phyloP scores from a whole-genome alignment of 108 stramenopile species.

The Nitzschia palea region DNA sequence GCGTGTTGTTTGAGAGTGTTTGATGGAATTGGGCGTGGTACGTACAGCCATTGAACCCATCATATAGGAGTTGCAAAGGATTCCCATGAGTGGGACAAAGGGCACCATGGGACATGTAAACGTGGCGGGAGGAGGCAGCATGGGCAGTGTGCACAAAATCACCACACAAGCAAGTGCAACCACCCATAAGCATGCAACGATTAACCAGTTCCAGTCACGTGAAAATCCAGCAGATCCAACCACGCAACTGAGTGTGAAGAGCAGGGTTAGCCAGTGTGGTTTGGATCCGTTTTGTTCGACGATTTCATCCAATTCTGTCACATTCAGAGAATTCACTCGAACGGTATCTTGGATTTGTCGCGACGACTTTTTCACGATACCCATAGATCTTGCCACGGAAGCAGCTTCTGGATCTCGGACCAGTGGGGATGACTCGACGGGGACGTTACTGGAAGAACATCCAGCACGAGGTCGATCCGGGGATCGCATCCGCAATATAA shows the following conservation, averaged over 20 bases:
- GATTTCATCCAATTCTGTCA: not conserved
- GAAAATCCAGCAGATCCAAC: slow-evolving; percentile 25
- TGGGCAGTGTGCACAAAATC: slow-evolving; percentile 16
- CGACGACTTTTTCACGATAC: slow-evolving; percentile 17
- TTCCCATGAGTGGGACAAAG: slow-evolving; percentile 50
- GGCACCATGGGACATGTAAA: slow-evolving; percentile 57
- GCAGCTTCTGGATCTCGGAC: slow-evolving; percentile 21
- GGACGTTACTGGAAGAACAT: no score
- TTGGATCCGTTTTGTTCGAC: slow-evolving; percentile 32
- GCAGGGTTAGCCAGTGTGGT: slow-evolving; percentile 34
- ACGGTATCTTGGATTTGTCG: not conserved
- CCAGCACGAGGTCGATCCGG: not conserved
- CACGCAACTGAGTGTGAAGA: slow-evolving; percentile 27
- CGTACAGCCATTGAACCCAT: slow-evolving; percentile 50
- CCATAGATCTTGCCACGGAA: slow-evolving; percentile 15
- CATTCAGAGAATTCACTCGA: not conserved
- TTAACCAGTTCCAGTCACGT: not conserved
- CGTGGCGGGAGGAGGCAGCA: slow-evolving; percentile 32
- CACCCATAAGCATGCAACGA: not conserved
- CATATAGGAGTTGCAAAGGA: slow-evolving; percentile 59
- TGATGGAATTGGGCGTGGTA: not conserved
- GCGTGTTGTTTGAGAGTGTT: not conserved
- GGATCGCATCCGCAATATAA: slow-evolving; percentile 41
- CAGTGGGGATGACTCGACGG: not conserved
- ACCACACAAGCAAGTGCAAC: not conserved